Evolutionary conservation across 345 rosid genomes (phyloP).

Genomic region (Syzygium aqueum): DNA sequence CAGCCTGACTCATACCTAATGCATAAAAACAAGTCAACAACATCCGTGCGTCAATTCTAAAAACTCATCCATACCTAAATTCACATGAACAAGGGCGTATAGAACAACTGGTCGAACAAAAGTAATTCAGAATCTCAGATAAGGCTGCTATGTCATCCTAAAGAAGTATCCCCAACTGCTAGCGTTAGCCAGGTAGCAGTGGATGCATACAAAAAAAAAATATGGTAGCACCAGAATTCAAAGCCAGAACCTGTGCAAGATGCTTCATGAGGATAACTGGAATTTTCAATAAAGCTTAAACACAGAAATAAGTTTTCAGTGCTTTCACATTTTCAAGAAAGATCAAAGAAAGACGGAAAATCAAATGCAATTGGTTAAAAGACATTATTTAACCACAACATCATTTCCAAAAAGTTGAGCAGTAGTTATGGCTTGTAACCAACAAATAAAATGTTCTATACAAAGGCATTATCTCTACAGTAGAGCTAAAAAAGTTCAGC

Average conservation of each 20-base stretch:
- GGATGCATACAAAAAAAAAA: neutral
- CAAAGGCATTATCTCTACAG: neutral
- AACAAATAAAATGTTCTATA: neutral
- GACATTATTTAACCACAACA: neutral
- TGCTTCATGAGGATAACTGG: neutral
- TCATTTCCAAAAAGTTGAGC: neutral
- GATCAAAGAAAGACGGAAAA: neutral
- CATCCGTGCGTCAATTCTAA: neutral
- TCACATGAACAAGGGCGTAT: neutral
- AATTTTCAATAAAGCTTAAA: neutral
- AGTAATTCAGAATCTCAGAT: neutral
- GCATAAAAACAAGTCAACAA: neutral
- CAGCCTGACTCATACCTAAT: slow-evolving; percentile 49
- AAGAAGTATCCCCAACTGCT: neutral
- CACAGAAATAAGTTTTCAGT: neutral
- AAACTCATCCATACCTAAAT: neutral
- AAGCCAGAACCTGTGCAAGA: neutral
- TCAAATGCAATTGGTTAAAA: neutral
- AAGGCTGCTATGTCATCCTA: neutral
- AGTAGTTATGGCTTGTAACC: neutral
- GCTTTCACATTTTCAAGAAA: neutral
- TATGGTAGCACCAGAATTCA: neutral
- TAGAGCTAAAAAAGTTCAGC: neutral
- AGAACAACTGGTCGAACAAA: neutral
- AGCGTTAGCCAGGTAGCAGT: neutral